A percentile compares a stretch with the other conserved stretches of the same genome.
Conservation (phyloP, 192 early-diverging fungal genomes). For the Podila horticola region DNA sequence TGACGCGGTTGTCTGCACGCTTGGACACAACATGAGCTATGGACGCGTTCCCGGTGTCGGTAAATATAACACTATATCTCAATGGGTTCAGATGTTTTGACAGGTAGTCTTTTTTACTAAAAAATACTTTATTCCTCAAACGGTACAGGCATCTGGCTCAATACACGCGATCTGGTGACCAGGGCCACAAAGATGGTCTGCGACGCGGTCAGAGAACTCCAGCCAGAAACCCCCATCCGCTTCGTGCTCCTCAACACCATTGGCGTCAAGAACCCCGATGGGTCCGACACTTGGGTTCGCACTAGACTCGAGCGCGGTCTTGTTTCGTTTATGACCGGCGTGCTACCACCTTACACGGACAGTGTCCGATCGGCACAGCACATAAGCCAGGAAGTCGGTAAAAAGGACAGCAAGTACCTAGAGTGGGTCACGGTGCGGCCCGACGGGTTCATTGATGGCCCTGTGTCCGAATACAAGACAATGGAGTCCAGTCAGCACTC, state of each 20-base stretch:
- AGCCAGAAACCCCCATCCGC: constrained; percentile 8
- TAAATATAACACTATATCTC: neutral
- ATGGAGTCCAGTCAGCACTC: constrained; percentile 7
- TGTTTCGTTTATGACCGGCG: constrained; percentile 13
- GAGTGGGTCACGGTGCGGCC: constrained; percentile 17
- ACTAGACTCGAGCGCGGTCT: neutral
- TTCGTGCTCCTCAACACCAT: constrained; percentile 25
- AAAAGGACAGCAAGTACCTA: constrained; percentile 4
- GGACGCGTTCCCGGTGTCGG: constrained; percentile 17
- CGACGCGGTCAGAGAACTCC: constrained; percentile 11
- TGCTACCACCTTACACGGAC: constrained; percentile 15
- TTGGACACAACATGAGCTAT: constrained; percentile 22
- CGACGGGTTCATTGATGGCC: constrained; percentile 13
- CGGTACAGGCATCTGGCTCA: constrained; percentile 17
- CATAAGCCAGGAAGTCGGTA: constrained; percentile 13
- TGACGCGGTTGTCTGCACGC: constrained; percentile 18
- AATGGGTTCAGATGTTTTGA: neutral
- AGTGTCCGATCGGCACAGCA: constrained; percentile 17
- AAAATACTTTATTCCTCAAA: neutral
- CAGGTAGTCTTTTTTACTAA: neutral
- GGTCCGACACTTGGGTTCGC: constrained; percentile 18
- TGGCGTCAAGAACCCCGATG: constrained; percentile 25
- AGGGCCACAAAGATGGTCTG: constrained; percentile 21
- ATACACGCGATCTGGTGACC: constrained; percentile 9
- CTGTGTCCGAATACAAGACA: constrained; percentile 14